Evolutionary conservation across 2,329 filamentous ascomycete species (phyloP).

Genomic region (Chrysosporium keratinophilum): DNA sequence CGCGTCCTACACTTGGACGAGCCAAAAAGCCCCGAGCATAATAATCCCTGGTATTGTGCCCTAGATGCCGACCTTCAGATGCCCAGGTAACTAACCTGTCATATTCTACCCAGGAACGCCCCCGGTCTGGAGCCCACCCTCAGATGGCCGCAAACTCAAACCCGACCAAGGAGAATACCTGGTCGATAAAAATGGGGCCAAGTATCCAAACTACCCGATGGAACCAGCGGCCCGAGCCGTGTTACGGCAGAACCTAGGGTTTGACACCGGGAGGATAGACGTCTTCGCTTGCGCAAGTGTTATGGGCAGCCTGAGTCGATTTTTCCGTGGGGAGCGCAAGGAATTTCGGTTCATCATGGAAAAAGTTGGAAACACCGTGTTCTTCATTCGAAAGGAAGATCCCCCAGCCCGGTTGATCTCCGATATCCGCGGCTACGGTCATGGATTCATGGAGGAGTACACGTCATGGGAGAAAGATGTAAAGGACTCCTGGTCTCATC

Average conservation of each 20-base stretch:
- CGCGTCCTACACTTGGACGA: neutral
- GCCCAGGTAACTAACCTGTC: neutral
- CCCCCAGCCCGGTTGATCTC: conserved; percentile 48
- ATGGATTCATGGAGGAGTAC: conserved; percentile 55
- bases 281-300: too few relatives aligned
- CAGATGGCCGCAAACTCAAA: conserved; percentile 25
- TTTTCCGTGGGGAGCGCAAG: neutral
- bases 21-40: neutral
- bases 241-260: too few relatives aligned
- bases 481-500: conserved; percentile 17
- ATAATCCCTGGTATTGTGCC: neutral
- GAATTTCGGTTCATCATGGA: conserved; percentile 43
- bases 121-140: conserved; percentile 41
- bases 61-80: neutral
- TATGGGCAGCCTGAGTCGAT: too few relatives aligned
- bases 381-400: conserved; percentile 54
- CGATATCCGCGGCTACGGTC: conserved; percentile 50
- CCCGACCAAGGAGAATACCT: conserved; percentile 33
- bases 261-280: too few relatives aligned
- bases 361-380: conserved; percentile 46
- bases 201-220: neutral
- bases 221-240: too few relatives aligned
- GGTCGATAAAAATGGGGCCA: neutral
- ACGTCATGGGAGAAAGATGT: conserved; percentile 52
- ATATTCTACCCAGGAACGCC: conserved; percentile 36